phyloP scores from a whole-genome alignment of 2,329 filamentous ascomycete genomes.

The Decorospora gaudefroyi region DNA sequence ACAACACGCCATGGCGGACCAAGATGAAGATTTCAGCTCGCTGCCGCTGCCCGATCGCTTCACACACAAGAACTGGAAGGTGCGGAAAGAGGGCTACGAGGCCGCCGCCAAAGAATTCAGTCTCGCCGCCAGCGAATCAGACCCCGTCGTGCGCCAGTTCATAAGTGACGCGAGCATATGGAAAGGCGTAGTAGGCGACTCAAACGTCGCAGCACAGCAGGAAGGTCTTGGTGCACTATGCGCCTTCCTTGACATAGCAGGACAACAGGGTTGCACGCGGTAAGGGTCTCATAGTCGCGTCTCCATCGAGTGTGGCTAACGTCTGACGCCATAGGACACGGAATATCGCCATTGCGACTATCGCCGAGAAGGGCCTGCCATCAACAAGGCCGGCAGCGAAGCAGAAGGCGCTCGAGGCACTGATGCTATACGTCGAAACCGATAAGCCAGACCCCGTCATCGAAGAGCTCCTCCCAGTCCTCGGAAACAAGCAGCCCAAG shows the following conservation, averaged over 20 bases:
- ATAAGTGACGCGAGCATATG: conserved; percentile 81
- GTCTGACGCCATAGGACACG: conserved; percentile 63
- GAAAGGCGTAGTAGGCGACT: conserved; percentile 91
- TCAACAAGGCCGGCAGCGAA: conserved; percentile 90
- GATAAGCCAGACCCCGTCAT: conserved; percentile 84
- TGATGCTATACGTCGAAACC: conserved; percentile 87
- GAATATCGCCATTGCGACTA: conserved; percentile 71
- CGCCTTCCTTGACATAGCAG: conserved; percentile 89
- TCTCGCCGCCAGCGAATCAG: conserved; percentile 78
- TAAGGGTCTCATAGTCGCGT: conserved; percentile 48
- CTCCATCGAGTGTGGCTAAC: conserved; percentile 26
- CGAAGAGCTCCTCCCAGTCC: conserved; percentile 82
- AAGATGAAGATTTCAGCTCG: conserved; percentile 78
- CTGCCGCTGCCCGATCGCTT: conserved; percentile 80
- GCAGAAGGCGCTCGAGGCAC: conserved; percentile 79
- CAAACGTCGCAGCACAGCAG: conserved; percentile 95
- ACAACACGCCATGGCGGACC: conserved; percentile 69
- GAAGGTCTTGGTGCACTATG: conserved; percentile 87
- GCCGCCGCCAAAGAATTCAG: conserved; percentile 87
- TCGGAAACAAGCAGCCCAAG: conserved; percentile 90
- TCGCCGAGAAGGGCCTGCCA: conserved; percentile 88
- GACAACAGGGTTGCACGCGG: conserved; percentile 75
- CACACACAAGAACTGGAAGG: conserved; percentile 95
- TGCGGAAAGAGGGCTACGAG: conserved; percentile 92
- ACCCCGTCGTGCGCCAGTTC: conserved; percentile 86